A percentile compares a stretch with the other conserved stretches of the same genome.
phyloP scores from a whole-genome alignment of 2,329 filamentous ascomycete genomes.

The Diaporthe citrichinensis region DNA sequence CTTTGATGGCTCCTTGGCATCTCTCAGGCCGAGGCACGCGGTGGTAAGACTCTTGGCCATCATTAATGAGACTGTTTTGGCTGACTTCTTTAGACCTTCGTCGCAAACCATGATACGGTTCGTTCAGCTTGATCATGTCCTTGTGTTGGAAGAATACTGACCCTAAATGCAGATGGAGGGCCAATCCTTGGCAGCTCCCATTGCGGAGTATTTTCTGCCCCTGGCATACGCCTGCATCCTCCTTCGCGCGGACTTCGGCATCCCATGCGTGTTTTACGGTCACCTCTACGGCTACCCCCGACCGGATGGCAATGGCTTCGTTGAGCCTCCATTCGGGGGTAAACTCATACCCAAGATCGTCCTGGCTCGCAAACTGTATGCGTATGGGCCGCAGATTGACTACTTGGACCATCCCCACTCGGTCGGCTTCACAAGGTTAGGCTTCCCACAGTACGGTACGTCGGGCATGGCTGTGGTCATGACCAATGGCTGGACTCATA shows the following conservation, averaged over 20 bases:
- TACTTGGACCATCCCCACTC: conserved; percentile 74
- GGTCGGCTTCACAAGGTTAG: conserved; percentile 69
- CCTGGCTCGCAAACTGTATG: conserved; percentile 74
- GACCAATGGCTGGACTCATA: conserved; percentile 62
- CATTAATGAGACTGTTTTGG: no score
- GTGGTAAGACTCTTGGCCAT: conserved; percentile 59
- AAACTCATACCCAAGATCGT: conserved; percentile 69
- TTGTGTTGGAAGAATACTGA: neutral
- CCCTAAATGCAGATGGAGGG: conserved; percentile 35
- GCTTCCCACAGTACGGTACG: conserved; percentile 60
- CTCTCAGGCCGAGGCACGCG: conserved; percentile 66
- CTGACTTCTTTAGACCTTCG: conserved; percentile 63
- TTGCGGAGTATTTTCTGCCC: conserved; percentile 75
- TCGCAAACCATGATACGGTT: conserved; percentile 77
- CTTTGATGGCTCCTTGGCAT: conserved; percentile 70
- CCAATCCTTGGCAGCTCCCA: conserved; percentile 72
- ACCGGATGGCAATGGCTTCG: conserved; percentile 56
- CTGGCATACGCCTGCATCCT: conserved; percentile 79
- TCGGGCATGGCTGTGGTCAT: conserved; percentile 70
- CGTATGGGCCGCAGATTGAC: conserved; percentile 74
- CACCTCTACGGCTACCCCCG: conserved; percentile 75
- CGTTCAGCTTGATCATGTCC: conserved; percentile 36
- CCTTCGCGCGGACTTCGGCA: conserved; percentile 69
- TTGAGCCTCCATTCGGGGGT: conserved; percentile 61
- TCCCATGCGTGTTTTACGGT: conserved; percentile 79